Percentiles rank a stretch among this genome's conserved stretches.
Conservation (phyloP, 179 eudicot species). For the Corrigiola litoralis region DNA sequence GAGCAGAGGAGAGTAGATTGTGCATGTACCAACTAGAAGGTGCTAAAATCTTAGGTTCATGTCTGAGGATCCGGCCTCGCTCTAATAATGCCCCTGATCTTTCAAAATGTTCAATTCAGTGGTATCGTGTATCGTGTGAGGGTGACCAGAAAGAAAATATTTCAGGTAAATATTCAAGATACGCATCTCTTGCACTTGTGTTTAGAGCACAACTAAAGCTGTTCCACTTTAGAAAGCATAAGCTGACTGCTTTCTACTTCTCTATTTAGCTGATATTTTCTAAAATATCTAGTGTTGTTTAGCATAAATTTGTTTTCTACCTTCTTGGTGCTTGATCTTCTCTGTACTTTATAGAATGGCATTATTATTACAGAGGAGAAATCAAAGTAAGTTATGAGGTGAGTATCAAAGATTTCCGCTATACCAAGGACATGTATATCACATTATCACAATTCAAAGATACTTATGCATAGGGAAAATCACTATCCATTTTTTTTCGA, state of each 20-base stretch:
- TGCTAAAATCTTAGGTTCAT: conserved; percentile 68
- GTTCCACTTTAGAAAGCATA: neutral
- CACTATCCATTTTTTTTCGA: no score
- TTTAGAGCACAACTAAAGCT: neutral
- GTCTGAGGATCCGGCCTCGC: conserved; percentile 55
- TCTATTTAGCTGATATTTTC: neutral
- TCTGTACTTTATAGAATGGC: no score
- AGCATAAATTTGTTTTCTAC: no score
- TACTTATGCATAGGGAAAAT: no score
- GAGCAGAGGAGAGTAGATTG: conserved; percentile 63
- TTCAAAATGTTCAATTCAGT: conserved; percentile 77
- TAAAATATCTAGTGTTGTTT: no score
- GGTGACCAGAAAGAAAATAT: conserved; percentile 68
- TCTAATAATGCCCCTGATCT: conserved; percentile 67
- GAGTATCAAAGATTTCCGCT: no score
- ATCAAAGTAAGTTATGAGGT: no score
- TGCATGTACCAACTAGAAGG: conserved; percentile 70
- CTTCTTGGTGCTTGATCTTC: no score
- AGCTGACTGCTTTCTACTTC: neutral
- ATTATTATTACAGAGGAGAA: no score
- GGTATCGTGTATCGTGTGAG: conserved; percentile 77
- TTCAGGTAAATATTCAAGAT: conserved; percentile 45
- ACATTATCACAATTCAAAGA: no score
- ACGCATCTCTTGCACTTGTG: neutral
- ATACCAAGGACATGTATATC: no score